A percentile compares a stretch with the other conserved stretches of the same genome.
phyloP scores from a whole-genome alignment of 2,329 filamentous ascomycete species.

The Penicillium polonicum region DNA sequence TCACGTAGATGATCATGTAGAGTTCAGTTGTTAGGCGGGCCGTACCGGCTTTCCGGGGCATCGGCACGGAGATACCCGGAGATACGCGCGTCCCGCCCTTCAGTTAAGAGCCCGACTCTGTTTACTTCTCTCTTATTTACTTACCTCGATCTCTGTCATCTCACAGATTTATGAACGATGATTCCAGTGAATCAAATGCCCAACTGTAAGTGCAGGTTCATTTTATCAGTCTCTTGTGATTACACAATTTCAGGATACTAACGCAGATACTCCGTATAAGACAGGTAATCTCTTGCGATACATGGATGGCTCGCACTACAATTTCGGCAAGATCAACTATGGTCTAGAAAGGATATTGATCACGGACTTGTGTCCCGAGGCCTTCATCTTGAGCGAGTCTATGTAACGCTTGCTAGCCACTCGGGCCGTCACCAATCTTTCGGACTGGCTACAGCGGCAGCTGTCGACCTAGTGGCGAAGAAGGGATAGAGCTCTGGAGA shows the following conservation, averaged over 20 bases:
- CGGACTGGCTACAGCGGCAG: not conserved
- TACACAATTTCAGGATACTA: not conserved
- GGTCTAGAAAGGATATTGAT: not conserved
- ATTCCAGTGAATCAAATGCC: not conserved
- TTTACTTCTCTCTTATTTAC: not conserved
- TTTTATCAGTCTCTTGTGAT: not conserved
- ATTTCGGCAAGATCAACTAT: not conserved
- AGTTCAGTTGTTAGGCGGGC: too few relatives aligned
- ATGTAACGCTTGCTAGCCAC: not conserved
- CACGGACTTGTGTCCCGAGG: not conserved
- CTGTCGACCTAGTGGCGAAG: not conserved
- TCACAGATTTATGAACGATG: not conserved
- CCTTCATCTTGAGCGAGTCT: not conserved
- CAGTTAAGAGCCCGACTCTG: not conserved
- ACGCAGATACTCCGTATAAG: not conserved
- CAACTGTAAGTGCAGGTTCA: not conserved
- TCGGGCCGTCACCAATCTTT: not conserved
- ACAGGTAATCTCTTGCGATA: not conserved
- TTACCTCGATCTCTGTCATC: not conserved
- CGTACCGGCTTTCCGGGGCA: not conserved
- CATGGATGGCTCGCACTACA: not conserved
- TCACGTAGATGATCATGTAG: too few relatives aligned
- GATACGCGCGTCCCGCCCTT: not conserved
- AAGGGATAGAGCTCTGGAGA: not conserved
- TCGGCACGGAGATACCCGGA: not conserved